A percentile compares a stretch with the other conserved stretches of the same genome.
phyloP scores from a whole-genome alignment of 306 rosid genomes.

The Vigna unguiculata region DNA sequence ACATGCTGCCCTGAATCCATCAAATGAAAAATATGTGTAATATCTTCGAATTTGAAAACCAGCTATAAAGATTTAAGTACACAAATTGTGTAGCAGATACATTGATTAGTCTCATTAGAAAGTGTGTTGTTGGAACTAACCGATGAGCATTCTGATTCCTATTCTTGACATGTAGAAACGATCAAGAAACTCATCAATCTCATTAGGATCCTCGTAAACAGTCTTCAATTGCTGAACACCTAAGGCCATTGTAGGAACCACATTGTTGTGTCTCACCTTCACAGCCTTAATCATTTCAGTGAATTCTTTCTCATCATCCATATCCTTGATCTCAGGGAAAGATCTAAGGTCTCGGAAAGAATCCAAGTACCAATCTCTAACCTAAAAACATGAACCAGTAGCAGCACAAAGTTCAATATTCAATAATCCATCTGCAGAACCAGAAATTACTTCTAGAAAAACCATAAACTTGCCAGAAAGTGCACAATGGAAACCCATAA shows the following conservation, averaged over 20 bases:
- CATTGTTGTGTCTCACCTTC: conserved; percentile 95
- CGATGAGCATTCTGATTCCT: conserved; percentile 97
- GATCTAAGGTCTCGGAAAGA: conserved; percentile 87
- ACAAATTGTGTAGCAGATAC: neutral
- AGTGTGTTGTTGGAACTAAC: conserved; percentile 48
- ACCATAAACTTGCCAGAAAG: too few species aligned
- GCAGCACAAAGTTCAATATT: conserved; percentile 10
- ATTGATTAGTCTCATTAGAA: conserved; percentile 15
- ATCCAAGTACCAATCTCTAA: conserved; percentile 93
- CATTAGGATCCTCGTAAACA: conserved; percentile 60
- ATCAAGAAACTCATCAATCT: conserved; percentile 89
- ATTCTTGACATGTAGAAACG: conserved; percentile 96
- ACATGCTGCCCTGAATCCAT: conserved; percentile 90
- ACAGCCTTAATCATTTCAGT: conserved; percentile 90
- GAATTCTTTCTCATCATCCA: conserved; percentile 71
- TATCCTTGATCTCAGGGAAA: conserved; percentile 74
- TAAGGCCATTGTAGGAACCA: conserved; percentile 94
- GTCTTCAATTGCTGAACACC: conserved; percentile 93
- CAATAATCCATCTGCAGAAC: conserved; percentile 7
- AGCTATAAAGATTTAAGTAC: neutral
- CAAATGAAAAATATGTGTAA: conserved; percentile 4
- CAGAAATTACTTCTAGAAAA: neutral
- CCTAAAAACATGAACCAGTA: conserved; percentile 50
- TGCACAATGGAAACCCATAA: neutral
- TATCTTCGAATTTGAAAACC: neutral